Evolutionary conservation across 805 yeast species (phyloP).

Genomic region (Maudiozyma barnettii): DNA sequence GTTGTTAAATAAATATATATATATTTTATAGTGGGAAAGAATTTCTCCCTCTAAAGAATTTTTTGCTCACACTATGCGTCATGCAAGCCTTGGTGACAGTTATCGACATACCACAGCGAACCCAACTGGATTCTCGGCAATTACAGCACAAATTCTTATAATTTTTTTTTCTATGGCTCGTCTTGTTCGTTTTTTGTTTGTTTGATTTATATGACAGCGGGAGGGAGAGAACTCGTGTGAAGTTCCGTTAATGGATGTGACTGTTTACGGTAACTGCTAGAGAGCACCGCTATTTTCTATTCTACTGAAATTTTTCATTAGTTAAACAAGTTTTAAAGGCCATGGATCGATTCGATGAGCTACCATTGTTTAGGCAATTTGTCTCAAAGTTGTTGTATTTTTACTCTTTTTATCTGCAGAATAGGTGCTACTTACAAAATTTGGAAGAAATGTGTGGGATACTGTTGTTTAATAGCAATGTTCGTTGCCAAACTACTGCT

Average conservation of each 20-base stretch:
- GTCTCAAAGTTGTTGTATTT: too few relatives aligned
- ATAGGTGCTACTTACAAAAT: too few relatives aligned
- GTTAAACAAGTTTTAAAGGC: too few relatives aligned
- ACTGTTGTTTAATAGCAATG: constrained; percentile 28
- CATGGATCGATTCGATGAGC: too few relatives aligned
- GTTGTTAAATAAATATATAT: background rate
- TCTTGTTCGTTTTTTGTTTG: background rate
- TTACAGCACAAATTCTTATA: too few relatives aligned
- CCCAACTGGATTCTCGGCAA: too few relatives aligned
- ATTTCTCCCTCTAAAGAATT: background rate
- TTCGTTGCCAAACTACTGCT: constrained; percentile 1
- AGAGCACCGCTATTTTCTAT: background rate
- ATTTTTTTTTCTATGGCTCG: too few relatives aligned
- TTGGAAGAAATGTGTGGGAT: constrained; percentile 51
- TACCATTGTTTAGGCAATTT: too few relatives aligned
- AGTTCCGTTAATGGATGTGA: too few relatives aligned
- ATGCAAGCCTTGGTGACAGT: background rate
- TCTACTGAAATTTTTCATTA: background rate
- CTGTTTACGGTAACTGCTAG: background rate
- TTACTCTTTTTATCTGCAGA: too few relatives aligned
- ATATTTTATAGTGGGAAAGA: background rate
- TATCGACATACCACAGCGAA: constrained; percentile 15
- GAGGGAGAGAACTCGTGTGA: background rate
- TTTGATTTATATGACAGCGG: background rate
- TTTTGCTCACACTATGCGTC: too few relatives aligned